Conservation (phyloP, 768 basidiomycete genomes). For the Mycena filopes region DNA sequence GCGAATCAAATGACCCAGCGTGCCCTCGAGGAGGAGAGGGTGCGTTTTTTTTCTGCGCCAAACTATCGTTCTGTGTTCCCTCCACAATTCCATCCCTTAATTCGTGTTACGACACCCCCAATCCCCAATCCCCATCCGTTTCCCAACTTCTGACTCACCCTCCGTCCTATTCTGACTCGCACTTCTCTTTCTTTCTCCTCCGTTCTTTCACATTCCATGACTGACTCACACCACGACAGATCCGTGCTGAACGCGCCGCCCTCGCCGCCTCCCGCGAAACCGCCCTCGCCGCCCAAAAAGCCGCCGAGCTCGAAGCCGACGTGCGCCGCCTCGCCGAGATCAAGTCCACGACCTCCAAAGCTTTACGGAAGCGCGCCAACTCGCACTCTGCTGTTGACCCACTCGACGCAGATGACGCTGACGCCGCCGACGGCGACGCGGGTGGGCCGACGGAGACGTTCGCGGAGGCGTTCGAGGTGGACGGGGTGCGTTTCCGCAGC, state of each 20-base stretch:
- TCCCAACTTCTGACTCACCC: no score
- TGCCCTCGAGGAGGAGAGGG: slow-evolving; percentile 75
- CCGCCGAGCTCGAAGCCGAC: slow-evolving; percentile 70
- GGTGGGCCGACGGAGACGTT: slow-evolving; percentile 74
- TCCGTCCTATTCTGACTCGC: no score
- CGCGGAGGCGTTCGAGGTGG: slow-evolving; percentile 62
- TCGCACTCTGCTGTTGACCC: slow-evolving; percentile 42
- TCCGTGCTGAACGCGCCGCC: slow-evolving; percentile 61
- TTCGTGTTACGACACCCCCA: no score
- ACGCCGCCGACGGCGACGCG: slow-evolving; percentile 65
- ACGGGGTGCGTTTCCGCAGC: slow-evolving; percentile 67
- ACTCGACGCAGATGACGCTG: slow-evolving; percentile 31
- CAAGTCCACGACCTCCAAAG: no score
- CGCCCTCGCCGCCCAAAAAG: slow-evolving; percentile 62
- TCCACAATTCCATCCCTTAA: no score
- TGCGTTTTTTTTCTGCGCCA: slow-evolving; percentile 46
- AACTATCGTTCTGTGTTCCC: no score
- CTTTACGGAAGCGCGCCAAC: slow-evolving; percentile 63
- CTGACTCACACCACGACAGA: slow-evolving; percentile 4
- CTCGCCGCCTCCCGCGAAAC: slow-evolving; percentile 64
- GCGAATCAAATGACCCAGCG: slow-evolving; percentile 83
- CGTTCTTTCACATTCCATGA: slow-evolving; percentile 16
- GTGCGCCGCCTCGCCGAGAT: slow-evolving; percentile 48
- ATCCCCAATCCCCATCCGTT: no score
- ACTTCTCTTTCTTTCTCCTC: neutral